phyloP scores from a whole-genome alignment of 2,329 filamentous ascomycete species.

The Fusarium fujikuroi region DNA sequence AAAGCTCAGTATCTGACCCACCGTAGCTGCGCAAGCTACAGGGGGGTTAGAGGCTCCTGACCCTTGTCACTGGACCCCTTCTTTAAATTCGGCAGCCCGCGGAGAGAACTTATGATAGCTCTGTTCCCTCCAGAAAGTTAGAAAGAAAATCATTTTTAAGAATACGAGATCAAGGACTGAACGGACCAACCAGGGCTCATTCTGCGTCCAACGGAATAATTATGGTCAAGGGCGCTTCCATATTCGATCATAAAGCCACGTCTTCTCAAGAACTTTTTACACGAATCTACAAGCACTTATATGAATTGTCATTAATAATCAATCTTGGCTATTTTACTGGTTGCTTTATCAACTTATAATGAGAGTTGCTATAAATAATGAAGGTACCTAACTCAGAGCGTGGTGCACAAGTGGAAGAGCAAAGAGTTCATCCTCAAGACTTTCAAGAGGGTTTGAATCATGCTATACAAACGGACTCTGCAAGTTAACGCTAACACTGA shows the following conservation, averaged over 20 bases:
- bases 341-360: accelerated
- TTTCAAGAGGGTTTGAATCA: not conserved
- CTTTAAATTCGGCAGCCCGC: not conserved
- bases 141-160: not conserved
- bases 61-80: constrained; percentile 27
- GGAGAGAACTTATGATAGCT: not conserved
- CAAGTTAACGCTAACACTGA: no score
- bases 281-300: no score
- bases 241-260: not conserved
- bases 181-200: not conserved
- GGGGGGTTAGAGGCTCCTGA: constrained; percentile 23
- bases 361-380: not conserved
- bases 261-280: not conserved
- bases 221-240: not conserved
- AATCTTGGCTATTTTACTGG: not conserved
- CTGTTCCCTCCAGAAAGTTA: not conserved
- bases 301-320: not conserved
- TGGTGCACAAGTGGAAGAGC: not conserved
- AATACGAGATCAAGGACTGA: not conserved
- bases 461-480: not conserved
- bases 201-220: not conserved
- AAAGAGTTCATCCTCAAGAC: not conserved
- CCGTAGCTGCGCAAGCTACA: constrained; percentile 27
- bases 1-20: not conserved
- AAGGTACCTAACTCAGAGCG: not conserved